Conservation (phyloP, 1,284 basidiomycete species). For the Mycosarcoma maydis region DNA sequence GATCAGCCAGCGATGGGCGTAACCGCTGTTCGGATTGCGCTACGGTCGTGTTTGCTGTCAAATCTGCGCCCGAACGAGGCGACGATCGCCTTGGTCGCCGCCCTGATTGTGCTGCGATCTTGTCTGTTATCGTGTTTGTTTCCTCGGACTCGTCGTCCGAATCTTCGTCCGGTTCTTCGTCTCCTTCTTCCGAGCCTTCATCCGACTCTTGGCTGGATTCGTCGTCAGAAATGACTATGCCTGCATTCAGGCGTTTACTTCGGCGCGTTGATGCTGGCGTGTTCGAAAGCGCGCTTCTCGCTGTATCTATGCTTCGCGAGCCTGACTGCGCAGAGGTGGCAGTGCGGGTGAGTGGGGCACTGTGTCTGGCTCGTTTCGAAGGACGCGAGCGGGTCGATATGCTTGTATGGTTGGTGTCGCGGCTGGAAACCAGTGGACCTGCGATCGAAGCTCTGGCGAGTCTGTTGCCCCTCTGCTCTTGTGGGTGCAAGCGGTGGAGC, state of each 20-base stretch:
- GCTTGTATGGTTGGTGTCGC: background rate
- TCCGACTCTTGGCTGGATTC: no score
- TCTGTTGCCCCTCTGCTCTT: constrained; percentile 11
- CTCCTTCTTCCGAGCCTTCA: no score
- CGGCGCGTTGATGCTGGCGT: constrained; percentile 5
- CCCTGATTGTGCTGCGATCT: constrained; percentile 24
- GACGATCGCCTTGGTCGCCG: constrained; percentile 42
- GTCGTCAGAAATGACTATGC: constrained; percentile 1
- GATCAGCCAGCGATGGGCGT: constrained; percentile 27
- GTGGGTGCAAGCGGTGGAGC: constrained; percentile 23
- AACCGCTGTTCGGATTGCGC: constrained; percentile 40
- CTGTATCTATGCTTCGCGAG: constrained; percentile 19
- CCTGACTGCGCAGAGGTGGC: constrained; percentile 5
- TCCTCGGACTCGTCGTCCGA: no score
- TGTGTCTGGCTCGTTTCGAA: constrained; percentile 11
- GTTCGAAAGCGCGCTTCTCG: constrained; percentile 12
- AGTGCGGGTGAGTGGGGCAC: constrained; percentile 13
- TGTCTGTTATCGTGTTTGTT: constrained; percentile 5
- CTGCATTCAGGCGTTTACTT: background rate
- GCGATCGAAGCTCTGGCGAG: constrained; percentile 23
- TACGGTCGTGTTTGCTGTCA: constrained; percentile 21
- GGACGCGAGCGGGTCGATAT: constrained; percentile 3
- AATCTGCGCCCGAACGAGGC: constrained; percentile 2
- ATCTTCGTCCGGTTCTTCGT: no score
- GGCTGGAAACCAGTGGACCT: background rate